Evolutionary conservation across 495 filamentous ascomycete genomes (phyloP).

Genomic region (Penicilliopsis zonata): DNA sequence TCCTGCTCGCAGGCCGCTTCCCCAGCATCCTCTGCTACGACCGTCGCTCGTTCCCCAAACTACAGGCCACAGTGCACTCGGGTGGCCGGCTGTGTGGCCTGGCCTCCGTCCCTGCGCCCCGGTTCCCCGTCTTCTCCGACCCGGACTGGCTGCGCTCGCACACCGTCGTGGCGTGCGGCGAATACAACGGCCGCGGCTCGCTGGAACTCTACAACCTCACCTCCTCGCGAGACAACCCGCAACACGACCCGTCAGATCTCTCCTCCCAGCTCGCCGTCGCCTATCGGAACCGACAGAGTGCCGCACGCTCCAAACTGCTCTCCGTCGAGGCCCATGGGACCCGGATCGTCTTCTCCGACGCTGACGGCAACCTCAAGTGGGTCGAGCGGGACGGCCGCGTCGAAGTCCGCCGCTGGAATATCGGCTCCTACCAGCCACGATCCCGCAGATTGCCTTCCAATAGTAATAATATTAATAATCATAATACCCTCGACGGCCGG

Average conservation of each 20-base stretch:
- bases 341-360: constrained; percentile 73
- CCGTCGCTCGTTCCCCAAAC: constrained; percentile 68
- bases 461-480: too few relatives aligned
- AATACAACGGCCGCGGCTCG: constrained; percentile 87
- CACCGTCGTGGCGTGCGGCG: constrained; percentile 74
- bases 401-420: constrained; percentile 65
- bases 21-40: constrained; percentile 85
- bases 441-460: constrained; percentile 2
- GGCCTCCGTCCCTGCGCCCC: constrained; percentile 56
- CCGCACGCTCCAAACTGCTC: constrained; percentile 68
- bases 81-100: constrained; percentile 73
- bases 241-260: constrained; percentile 13
- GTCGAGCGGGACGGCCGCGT: constrained; percentile 77
- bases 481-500: background rate
- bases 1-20: constrained; percentile 69
- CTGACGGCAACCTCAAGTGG: constrained; percentile 80
- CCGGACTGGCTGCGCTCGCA: constrained; percentile 39
- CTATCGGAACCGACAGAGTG: constrained; percentile 73
- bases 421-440: constrained; percentile 33
- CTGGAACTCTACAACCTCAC: constrained; percentile 72
- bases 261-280: constrained; percentile 21
- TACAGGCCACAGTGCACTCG: constrained; percentile 68
- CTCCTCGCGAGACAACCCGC: constrained; percentile 12
- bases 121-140: constrained; percentile 33
- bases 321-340: constrained; percentile 78